Evolutionary conservation across 78 protist genomes (phyloP), one percentile per base, ranked within the genome.

Genomic region (Dictyostelium firmibasis): DNA sequence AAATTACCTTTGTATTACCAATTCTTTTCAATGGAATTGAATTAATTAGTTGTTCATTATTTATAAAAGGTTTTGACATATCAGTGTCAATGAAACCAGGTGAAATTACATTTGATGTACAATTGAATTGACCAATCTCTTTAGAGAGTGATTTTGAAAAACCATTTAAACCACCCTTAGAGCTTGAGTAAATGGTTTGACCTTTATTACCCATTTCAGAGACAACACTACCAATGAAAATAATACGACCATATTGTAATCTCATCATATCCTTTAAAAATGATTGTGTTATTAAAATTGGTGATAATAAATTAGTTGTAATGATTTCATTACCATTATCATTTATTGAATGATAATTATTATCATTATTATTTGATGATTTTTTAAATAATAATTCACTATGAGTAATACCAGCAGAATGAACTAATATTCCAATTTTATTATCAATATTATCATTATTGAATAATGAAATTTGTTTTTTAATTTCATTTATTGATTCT

Each of bases 21-120:
- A 81, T 36, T 84, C 84, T 76, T 53, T 53, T 62, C 20, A 92
- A 33, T 35, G 96, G 86, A 75, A 77, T 84, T 69, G 62, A 25
- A 16, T 86, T 53, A 16, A 84, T 70, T 53, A 83, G 29, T 72
- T 38, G 3, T 0, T 50, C 50, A 27, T 29, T 60, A 16, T 50
- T 50, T 53, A 27, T 67, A 20, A 31, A 83, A 31, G 18, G 20
- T 14, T 76, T 13, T 3, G 86, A 33, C 96, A 92, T 92, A 27
- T 92, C 96, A 36, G 96, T 92, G 3, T 92, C 75, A 18, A 85
- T 85, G 62, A 69, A 92, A 27, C 96, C 96, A 8, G 96, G 96
- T 77, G 92, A 50, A 13, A 92, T 85, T 25, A 85, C 83, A 82
- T 92, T 92, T 10, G 83, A 81, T 5, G 93, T 81, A 6, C 79